These are phyloP conservation scores for Hypoxylon perforatum DNA, from an alignment of 495 filamentous ascomycete species.

Conservation along the genomic window DNA sequence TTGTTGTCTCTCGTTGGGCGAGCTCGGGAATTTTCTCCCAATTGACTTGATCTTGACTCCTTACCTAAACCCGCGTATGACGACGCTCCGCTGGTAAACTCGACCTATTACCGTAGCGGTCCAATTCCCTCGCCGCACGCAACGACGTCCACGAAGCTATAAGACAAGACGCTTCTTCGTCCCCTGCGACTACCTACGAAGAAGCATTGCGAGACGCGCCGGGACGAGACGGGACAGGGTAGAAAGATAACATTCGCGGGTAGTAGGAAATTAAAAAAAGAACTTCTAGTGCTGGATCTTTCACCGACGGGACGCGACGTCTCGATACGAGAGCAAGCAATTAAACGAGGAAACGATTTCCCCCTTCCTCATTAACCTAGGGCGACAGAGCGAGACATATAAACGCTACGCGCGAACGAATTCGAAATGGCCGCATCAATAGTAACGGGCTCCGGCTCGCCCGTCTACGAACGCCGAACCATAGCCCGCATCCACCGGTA, in stretches of 20 bases:
- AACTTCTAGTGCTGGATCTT: neutral
- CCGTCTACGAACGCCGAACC: conserved; percentile 54
- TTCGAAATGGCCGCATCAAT: conserved; percentile 54
- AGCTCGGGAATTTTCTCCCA: conserved; percentile 16
- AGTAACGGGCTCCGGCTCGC: conserved; percentile 49
- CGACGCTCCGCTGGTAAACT: conserved; percentile 6
- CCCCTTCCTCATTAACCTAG: neutral
- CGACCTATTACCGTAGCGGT: conserved; percentile 11
- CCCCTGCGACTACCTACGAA: neutral
- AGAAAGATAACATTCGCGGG: neutral
- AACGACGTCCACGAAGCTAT: conserved; percentile 14
- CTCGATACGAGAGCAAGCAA: neutral
- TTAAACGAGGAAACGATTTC: neutral
- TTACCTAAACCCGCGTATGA: neutral
- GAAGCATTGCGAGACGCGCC: neutral
- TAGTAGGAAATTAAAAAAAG: neutral
- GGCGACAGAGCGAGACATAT: neutral
- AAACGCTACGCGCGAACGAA: neutral
- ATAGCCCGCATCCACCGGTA: conserved; percentile 72
- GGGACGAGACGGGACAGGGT: conserved; percentile 4
- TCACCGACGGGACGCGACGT: neutral
- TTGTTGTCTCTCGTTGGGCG: conserved; percentile 12
- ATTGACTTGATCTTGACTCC: too few relatives aligned
- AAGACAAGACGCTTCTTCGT: neutral
- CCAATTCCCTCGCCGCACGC: conserved; percentile 6